A percentile compares a stretch with the other conserved stretches of the same genome.
Evolutionary conservation across 2,329 filamentous ascomycete genomes (phyloP).

Genomic region (Aspergillus novoparasiticus): DNA sequence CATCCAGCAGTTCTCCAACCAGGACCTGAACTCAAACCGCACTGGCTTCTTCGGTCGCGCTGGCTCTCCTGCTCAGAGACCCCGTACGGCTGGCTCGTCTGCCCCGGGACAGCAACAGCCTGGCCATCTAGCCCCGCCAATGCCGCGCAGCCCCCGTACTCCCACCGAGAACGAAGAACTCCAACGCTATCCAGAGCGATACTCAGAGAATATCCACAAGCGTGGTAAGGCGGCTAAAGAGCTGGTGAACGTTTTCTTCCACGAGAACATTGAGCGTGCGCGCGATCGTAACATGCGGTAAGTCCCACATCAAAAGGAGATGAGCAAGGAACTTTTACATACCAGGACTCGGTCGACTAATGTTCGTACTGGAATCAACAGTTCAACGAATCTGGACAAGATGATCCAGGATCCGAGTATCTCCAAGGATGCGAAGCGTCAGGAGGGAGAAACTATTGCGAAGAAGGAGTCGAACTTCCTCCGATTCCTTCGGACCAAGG

Average conservation of each 20-base stretch:
- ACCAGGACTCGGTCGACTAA: neutral
- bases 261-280: constrained; percentile 95
- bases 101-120: constrained; percentile 60
- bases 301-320: constrained; percentile 27
- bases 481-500: constrained; percentile 89
- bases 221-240: constrained; percentile 67
- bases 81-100: constrained; percentile 74
- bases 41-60: constrained; percentile 70
- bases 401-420: constrained; percentile 77
- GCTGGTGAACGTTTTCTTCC: constrained; percentile 81
- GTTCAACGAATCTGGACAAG: constrained; percentile 88
- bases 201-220: constrained; percentile 83
- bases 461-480: constrained; percentile 91
- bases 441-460: constrained; percentile 81
- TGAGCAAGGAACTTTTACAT: neutral
- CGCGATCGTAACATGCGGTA: constrained; percentile 93
- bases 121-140: constrained; percentile 69
- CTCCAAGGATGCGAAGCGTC: constrained; percentile 74
- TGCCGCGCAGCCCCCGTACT: constrained; percentile 60
- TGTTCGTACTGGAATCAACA: constrained; percentile 39
- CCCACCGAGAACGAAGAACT: constrained; percentile 70
- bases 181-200: constrained; percentile 77
- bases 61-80: constrained; percentile 72
- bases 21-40: constrained; percentile 80
- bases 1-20: constrained; percentile 94